Evolutionary conservation across 2,329 filamentous ascomycete species (phyloP).

Genomic region (Trichoderma lentiforme): DNA sequence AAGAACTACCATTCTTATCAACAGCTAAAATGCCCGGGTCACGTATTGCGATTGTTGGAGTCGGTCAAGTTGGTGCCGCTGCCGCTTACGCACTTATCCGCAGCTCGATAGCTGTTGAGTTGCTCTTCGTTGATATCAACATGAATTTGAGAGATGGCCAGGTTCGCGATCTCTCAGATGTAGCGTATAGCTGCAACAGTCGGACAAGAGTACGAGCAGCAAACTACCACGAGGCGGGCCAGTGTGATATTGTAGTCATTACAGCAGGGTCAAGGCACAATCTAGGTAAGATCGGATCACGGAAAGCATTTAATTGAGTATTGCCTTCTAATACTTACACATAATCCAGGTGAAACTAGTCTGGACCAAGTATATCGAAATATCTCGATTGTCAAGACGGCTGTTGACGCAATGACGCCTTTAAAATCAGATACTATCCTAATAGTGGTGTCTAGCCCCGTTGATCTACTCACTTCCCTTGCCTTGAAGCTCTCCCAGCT

Average conservation of each 20-base stretch:
- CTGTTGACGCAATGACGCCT: slow-evolving; percentile 46
- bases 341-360: not conserved
- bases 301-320: not conserved
- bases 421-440: slow-evolving; percentile 44
- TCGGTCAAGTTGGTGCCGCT: slow-evolving; percentile 43
- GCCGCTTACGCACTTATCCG: slow-evolving; percentile 50
- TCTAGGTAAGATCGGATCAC: not conserved
- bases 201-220: slow-evolving; percentile 43
- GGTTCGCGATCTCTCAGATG: slow-evolving; percentile 51
- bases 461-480: slow-evolving; percentile 52
- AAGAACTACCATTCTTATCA: not conserved
- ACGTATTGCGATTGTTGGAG: slow-evolving; percentile 3
- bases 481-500: slow-evolving; percentile 46
- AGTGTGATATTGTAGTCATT: slow-evolving; percentile 53
- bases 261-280: slow-evolving; percentile 51
- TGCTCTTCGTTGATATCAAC: slow-evolving; percentile 53
- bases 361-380: slow-evolving; percentile 38
- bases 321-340: not conserved
- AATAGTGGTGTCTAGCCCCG: slow-evolving; percentile 28
- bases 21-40: not conserved
- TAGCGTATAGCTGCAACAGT: slow-evolving; percentile 42
- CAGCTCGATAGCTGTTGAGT: slow-evolving; percentile 46
- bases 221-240: slow-evolving; percentile 46
- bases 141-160: slow-evolving; percentile 44
- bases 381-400: slow-evolving; percentile 44